Percentiles rank a stretch among this genome's conserved stretches.
Evolutionary conservation across 2,329 filamentous ascomycete species (phyloP).

Genomic region (Penicillium nordicum): DNA sequence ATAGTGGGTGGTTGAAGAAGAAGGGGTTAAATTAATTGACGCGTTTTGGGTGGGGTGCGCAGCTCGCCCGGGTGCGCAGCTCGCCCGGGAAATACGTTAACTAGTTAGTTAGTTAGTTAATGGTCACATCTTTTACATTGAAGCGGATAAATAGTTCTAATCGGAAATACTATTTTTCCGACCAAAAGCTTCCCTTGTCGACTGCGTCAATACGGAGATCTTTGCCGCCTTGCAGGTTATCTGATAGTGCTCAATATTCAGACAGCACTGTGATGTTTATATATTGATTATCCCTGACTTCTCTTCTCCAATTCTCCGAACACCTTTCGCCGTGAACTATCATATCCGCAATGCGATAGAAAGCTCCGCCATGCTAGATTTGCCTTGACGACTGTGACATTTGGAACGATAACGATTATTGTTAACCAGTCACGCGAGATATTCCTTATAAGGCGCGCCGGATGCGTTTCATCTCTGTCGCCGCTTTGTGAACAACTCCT

Average conservation of each 20-base stretch:
- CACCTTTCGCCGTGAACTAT: neutral
- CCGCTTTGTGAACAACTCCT: neutral
- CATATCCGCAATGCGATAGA: conserved; percentile 2
- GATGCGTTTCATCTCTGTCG: conserved; percentile 14
- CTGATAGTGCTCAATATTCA: neutral
- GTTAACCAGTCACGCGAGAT: neutral
- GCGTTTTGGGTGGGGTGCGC: too few species aligned
- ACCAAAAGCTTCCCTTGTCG: conserved; percentile 1
- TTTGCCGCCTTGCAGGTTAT: neutral
- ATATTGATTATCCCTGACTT: neutral
- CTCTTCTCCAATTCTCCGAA: neutral
- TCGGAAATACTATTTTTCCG: neutral
- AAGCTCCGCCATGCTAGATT: conserved; percentile 9
- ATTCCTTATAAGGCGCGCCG: conserved; percentile 13
- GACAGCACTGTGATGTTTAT: neutral
- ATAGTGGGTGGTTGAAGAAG: too few species aligned
- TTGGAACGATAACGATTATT: conserved; percentile 4
- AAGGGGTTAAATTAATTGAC: too few species aligned
- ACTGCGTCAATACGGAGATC: neutral
- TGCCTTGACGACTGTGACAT: neutral
- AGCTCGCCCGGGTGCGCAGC: too few species aligned
- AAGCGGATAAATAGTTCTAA: neutral
- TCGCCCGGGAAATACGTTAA: too few species aligned
- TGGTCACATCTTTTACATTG: neutral
- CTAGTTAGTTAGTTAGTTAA: neutral